Percentiles rank a stretch among this genome's conserved stretches.
Evolutionary conservation across 176 grass and related monocot genomes (phyloP).

Genomic region (Bonia amplexicaulis): DNA sequence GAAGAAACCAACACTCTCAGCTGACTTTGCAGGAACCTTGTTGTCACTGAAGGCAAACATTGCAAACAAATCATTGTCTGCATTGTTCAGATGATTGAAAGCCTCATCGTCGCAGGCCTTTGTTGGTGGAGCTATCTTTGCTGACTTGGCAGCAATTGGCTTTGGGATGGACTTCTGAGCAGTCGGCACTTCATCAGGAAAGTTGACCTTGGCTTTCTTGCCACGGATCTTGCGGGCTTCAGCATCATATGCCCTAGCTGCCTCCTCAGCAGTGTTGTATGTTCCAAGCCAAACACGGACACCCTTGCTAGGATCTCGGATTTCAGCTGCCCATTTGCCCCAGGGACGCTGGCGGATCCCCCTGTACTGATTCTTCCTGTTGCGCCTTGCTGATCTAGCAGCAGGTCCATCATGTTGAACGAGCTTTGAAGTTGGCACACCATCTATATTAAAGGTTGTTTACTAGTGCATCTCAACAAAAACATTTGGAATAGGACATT

Average conservation of each 20-base stretch:
- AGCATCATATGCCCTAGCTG: constrained; percentile 75
- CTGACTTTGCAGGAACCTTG: constrained; percentile 24
- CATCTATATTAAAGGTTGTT: constrained; percentile 33
- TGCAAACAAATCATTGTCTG: constrained; percentile 48
- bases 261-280: constrained; percentile 74
- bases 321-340: constrained; percentile 89
- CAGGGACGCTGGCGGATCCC: constrained; percentile 73
- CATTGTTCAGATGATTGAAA: constrained; percentile 25
- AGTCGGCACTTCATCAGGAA: constrained; percentile 46
- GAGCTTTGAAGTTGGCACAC: constrained; percentile 7
- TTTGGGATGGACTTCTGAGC: constrained; percentile 22
- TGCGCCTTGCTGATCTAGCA: constrained; percentile 27
- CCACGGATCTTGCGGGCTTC: constrained; percentile 74
- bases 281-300: constrained; percentile 91
- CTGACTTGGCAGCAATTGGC: constrained; percentile 13
- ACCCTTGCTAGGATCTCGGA: constrained; percentile 74
- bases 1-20: constrained; percentile 15
- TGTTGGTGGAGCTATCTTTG: constrained; percentile 17
- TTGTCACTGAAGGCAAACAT: constrained; percentile 46
- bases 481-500: background rate
- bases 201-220: constrained; percentile 80
- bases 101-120: constrained; percentile 16
- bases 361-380: constrained; percentile 63
- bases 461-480: constrained; percentile 11
- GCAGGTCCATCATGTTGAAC: constrained; percentile 35